Conservation (phyloP, 2,329 filamentous ascomycete species). For the Exophiala oligosperma region DNA sequence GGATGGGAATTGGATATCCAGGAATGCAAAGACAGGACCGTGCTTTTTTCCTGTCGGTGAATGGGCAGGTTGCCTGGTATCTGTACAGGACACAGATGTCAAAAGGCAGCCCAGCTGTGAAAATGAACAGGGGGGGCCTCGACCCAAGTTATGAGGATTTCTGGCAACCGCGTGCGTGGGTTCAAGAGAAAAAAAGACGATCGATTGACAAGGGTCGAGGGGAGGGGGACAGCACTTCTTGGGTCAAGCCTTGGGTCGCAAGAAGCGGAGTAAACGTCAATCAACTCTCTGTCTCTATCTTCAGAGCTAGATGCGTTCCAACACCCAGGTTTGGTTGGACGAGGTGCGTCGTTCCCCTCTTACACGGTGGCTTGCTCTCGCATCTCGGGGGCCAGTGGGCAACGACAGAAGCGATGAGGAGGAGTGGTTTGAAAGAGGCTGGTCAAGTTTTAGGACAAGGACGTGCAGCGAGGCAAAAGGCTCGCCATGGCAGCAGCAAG, state of each 20-base stretch:
- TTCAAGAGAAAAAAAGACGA: neutral
- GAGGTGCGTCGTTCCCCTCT: too few relatives aligned
- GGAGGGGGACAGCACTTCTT: neutral
- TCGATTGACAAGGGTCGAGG: too few relatives aligned
- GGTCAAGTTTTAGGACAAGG: too few relatives aligned
- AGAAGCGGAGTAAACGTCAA: too few relatives aligned
- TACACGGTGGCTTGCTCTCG: too few relatives aligned
- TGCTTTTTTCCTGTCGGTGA: neutral
- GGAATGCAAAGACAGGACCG: neutral
- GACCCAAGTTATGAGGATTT: slow-evolving; percentile 8
- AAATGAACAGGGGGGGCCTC: neutral
- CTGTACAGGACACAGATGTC: neutral
- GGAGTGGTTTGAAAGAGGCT: neutral
- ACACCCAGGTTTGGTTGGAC: too few relatives aligned
- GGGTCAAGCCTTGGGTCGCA: too few relatives aligned
- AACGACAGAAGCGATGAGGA: neutral
- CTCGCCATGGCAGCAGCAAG: too few relatives aligned
- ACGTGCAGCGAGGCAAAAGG: too few relatives aligned
- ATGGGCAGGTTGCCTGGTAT: neutral
- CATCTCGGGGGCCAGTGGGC: neutral
- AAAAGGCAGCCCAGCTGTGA: slow-evolving; percentile 10
- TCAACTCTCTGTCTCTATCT: too few relatives aligned
- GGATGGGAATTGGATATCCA: neutral
- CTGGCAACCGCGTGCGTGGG: neutral
- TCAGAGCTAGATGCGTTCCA: too few relatives aligned